Conservation (phyloP, 331 rosid species). For the Cydonia oblonga region DNA sequence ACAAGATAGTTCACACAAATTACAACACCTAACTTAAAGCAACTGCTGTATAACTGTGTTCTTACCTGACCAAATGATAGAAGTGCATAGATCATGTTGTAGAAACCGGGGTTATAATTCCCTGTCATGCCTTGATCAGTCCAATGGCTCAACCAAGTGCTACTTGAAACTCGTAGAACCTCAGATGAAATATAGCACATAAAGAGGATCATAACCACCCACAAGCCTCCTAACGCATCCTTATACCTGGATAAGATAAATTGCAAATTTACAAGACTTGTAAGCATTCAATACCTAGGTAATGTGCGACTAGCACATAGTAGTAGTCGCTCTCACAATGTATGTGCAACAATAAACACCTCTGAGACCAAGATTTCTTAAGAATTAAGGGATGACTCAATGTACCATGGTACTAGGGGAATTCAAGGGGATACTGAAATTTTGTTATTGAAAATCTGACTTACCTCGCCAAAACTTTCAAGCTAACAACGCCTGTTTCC, state of each 20-base stretch:
- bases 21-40: background rate
- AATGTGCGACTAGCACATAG: background rate
- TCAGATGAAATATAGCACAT: slow-evolving; percentile 32
- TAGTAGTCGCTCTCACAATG: background rate
- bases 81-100: slow-evolving; percentile 34
- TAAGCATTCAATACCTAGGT: background rate
- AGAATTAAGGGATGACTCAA: background rate
- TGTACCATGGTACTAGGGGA: background rate
- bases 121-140: slow-evolving; percentile 22
- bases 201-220: slow-evolving; percentile 36
- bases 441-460: background rate
- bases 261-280: background rate
- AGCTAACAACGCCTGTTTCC: slow-evolving; percentile 39
- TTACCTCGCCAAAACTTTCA: slow-evolving; percentile 33
- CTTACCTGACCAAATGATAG: slow-evolving; percentile 39
- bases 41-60: background rate
- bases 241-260: slow-evolving; percentile 26
- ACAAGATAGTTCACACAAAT: background rate
- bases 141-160: slow-evolving; percentile 48
- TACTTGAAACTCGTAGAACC: slow-evolving; percentile 39
- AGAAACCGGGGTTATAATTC: slow-evolving; percentile 24
- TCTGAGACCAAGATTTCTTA: background rate
- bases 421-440: background rate
- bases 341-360: too few species aligned
- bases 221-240: slow-evolving; percentile 42